These are phyloP conservation scores for Tilletia setariae DNA, from an alignment of 1,284 basidiomycete species.

Conservation along the genomic window DNA sequence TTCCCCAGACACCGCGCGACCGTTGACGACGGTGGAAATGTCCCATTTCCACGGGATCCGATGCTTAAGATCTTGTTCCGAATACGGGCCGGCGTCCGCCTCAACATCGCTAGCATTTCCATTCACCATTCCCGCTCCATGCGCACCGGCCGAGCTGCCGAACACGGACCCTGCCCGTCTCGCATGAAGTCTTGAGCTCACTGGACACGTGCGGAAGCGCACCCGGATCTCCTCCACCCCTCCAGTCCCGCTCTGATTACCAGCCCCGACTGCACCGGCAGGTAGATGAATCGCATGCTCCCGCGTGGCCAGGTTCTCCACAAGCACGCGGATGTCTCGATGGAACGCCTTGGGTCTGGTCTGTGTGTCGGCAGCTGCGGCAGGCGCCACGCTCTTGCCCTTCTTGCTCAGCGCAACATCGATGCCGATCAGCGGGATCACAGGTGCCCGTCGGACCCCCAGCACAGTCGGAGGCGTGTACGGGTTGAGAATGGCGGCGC, in stretches of 20 bases:
- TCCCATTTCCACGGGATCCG: conserved; percentile 3
- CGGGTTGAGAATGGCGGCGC: not conserved
- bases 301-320: not conserved
- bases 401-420: not conserved
- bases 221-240: not conserved
- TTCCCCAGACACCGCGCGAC: not conserved
- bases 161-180: not conserved
- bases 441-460: not conserved
- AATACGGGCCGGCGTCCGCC: not conserved
- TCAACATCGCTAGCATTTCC: not conserved
- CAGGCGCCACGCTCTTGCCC: not conserved
- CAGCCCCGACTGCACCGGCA: not conserved
- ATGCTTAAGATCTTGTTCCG: not conserved
- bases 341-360: not conserved
- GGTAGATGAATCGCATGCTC: not conserved
- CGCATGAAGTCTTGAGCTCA: conserved; percentile 1
- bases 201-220: conserved; percentile 5
- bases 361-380: not conserved
- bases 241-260: not conserved
- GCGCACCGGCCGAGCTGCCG: not conserved
- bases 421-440: conserved; percentile 10
- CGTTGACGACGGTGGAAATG: not conserved
- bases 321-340: not conserved
- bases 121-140: not conserved
- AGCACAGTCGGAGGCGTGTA: conserved; percentile 10